These are phyloP conservation scores for Taxillus chinensis DNA, from an alignment of 164 flowering plant species.

Conservation along the genomic window DNA sequence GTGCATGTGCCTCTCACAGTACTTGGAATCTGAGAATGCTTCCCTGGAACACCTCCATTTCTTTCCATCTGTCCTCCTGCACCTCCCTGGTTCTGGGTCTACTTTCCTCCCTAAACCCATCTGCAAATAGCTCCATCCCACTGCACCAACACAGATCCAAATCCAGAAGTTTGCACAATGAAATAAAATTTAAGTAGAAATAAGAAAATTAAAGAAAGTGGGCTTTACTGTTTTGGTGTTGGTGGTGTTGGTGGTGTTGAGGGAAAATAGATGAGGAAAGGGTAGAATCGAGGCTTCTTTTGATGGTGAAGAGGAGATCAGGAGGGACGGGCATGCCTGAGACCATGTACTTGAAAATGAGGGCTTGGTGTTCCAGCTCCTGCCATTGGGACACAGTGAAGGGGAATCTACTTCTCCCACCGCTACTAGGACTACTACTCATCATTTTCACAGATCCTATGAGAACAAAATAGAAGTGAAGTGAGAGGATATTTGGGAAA, in stretches of 20 bases:
- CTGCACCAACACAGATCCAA: slow-evolving; percentile 11
- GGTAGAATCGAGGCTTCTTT: slow-evolving; percentile 36
- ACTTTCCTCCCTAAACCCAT: slow-evolving; percentile 67
- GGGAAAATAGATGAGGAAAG: slow-evolving; percentile 33
- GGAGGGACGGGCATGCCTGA: slow-evolving; percentile 69
- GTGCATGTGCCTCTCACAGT: slow-evolving; percentile 93
- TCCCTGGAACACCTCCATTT: slow-evolving; percentile 92
- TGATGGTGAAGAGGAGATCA: slow-evolving; percentile 60
- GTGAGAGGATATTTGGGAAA: too few relatives aligned
- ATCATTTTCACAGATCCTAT: slow-evolving; percentile 11
- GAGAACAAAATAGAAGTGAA: neutral
- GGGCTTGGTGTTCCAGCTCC: slow-evolving; percentile 84
- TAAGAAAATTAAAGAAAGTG: too few relatives aligned
- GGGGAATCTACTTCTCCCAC: slow-evolving; percentile 34
- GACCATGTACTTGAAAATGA: slow-evolving; percentile 62
- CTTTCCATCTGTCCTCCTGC: slow-evolving; percentile 92
- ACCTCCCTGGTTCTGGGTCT: slow-evolving; percentile 89
- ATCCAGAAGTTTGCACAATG: too few relatives aligned
- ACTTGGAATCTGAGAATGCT: slow-evolving; percentile 73
- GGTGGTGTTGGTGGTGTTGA: slow-evolving; percentile 12
- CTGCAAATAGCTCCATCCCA: slow-evolving; percentile 51
- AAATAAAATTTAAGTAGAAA: too few relatives aligned
- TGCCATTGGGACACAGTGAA: slow-evolving; percentile 73
- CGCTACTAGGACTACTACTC: slow-evolving; percentile 9
- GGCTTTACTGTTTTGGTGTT: slow-evolving; percentile 34